Evolutionary conservation across 2,329 filamentous ascomycete genomes (phyloP), one percentile per base, ranked within the genome.

Genomic region (Microsporum audouinii): DNA sequence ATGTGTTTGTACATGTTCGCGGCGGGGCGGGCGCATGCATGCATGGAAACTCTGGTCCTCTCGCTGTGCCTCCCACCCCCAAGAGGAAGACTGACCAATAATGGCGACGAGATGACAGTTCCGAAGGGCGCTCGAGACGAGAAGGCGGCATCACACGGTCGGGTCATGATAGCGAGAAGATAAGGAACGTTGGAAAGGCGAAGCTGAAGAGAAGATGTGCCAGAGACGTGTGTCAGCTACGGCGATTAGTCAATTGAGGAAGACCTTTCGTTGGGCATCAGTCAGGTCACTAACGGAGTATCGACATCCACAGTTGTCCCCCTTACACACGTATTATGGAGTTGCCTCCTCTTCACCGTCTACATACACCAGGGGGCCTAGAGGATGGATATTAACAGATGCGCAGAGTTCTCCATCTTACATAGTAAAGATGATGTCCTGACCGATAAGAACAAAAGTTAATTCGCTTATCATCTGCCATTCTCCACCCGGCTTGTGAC

Each of bases 1-100:
- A 43, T 53, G 47, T 33, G 29, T 51, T 10, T 53, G 29, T 31
- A n/a, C 31, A 34, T 53, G 49, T 53, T 53, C 49, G 49, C 27
- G 33, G 49, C 49, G 49, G 49, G 49, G 49, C 49, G 49, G 49
- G 49, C 49, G 49, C 49, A 53, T 53, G 49, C 49, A 53, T 53
- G 49, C 49, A 53, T 34, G 23, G 49, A 29, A 53, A 53, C 49
- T 53, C 47, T 33, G 49, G 8, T 10, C 49, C 49, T 31, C 17
- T 49, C 27, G n/a, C 39, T 43, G 39, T 43, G 39, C 39, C 17
- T 23, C 17, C 17, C 17, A n/a, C 39, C 39, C 39, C 39, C 38
- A 14, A 14, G 17, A 43, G 14, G 27, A 10, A 33, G 12, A 10
- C 49, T 53, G 49, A 27, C 49, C 49, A 53, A 53, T 53, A 53